Base-by-base conservation (phyloP, 176 grass and related monocot species). In the Puya raimondii region DNA sequence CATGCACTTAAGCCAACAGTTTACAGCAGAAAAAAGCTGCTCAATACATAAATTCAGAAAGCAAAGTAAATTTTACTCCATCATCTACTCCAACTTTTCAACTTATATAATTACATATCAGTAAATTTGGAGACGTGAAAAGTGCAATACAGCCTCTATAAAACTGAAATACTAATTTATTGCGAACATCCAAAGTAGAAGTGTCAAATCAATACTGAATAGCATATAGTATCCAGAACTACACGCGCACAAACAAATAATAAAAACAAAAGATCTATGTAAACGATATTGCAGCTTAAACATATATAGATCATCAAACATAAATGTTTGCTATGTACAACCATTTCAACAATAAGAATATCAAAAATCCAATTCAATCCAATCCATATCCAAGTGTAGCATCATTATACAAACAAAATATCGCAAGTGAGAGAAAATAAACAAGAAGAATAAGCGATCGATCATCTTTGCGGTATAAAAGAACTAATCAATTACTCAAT, bases 1-100 rank as follows among this genome's bases (percentile, higher is more conserved):
- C 86, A 92, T 92, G 89, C 93, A 96, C 67, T 96, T 96, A 50
- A 96, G 87, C 89, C 93, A 96, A 73, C 93, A 96, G 80, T 96
- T 96, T 23, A 92, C 79, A 0, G 93, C 89, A 71, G 93, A 96
- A 57, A 96, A 89, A 74, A 92, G 70, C 93, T 96, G 86, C 84
- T 8, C 33, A 84, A 2, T 14, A 63, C 16, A 76, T 26, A 51
- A 74, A 29, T 51, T 74, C 50, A 74, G 12, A 15, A 51, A 17
- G 20, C 17, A 65, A 11, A 10, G 13, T 10, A 16, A 33, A 16
- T 27, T 42, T 21, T 47, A 17, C 70, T 54, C 61, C 21, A 12
- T 16, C 20, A 27, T 27, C 12, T 27, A 33, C 21, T 50, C 15
- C 13, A 26, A 6, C 20, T 26, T 33, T 29, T 51, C 47, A 22